phyloP scores from a whole-genome alignment of 176 grass and related monocot species.

The Elymus sibiricus region DNA sequence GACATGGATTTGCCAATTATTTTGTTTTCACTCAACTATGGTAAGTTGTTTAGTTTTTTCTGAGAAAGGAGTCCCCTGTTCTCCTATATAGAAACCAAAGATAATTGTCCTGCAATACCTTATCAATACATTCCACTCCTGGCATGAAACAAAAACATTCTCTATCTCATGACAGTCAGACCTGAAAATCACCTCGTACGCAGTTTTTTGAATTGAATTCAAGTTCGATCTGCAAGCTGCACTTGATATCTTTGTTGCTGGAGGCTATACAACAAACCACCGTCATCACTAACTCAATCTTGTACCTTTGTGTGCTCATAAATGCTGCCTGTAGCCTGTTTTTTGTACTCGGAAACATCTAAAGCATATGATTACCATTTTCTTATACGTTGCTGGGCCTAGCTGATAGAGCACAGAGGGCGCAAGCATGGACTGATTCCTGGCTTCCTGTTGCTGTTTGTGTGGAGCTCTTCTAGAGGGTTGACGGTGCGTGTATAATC shows the following conservation, averaged over 20 bases:
- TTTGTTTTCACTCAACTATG: background rate
- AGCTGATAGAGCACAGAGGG: background rate
- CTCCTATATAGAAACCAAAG: background rate
- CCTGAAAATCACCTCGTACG: background rate
- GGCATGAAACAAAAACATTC: background rate
- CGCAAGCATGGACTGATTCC: background rate
- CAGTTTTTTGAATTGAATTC: no score
- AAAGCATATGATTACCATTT: background rate
- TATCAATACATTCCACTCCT: background rate
- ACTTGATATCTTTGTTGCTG: background rate
- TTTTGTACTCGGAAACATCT: background rate
- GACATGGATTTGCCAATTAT: background rate
- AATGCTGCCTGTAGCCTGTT: background rate
- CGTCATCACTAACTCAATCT: background rate
- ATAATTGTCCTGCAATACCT: background rate
- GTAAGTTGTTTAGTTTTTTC: background rate
- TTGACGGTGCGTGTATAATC: background rate
- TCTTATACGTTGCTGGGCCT: background rate
- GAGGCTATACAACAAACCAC: background rate
- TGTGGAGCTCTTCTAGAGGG: background rate
- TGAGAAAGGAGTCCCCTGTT: background rate
- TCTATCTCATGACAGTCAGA: background rate
- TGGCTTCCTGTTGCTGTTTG: background rate
- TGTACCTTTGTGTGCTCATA: background rate
- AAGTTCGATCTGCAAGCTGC: background rate